Evolutionary conservation across 2,329 filamentous ascomycete species (phyloP).

Genomic region (Diplodia mutila): DNA sequence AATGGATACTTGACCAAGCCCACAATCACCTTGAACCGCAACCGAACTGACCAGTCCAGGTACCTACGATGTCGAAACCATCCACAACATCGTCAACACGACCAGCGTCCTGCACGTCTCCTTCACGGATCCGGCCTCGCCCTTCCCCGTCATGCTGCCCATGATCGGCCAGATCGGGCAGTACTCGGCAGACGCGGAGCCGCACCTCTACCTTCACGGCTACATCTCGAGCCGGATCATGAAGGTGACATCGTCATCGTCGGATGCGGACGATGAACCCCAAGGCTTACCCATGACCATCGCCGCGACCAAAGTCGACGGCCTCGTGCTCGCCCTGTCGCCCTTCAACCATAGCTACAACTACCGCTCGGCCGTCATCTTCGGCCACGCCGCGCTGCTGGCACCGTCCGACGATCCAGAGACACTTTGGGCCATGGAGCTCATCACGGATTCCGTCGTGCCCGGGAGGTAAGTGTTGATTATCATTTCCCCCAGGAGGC

Average conservation of each 20-base stretch:
- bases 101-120: constrained; percentile 79
- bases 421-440: constrained; percentile 70
- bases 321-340: constrained; percentile 76
- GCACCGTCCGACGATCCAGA: background rate
- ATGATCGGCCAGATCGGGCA: constrained; percentile 86
- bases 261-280: constrained; percentile 23
- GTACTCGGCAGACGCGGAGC: constrained; percentile 63
- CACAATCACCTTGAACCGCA: too few species aligned
- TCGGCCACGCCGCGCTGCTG: constrained; percentile 73
- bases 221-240: constrained; percentile 81
- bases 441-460: constrained; percentile 76
- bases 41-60: constrained; percentile 48
- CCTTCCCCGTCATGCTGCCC: constrained; percentile 77
- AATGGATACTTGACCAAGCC: too few species aligned
- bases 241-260: constrained; percentile 47
- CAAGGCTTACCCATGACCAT: constrained; percentile 71
- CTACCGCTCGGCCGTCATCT: constrained; percentile 79
- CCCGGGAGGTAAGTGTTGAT: constrained; percentile 52
- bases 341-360: constrained; percentile 84
- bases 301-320: constrained; percentile 75
- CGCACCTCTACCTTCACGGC: constrained; percentile 75
- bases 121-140: constrained; percentile 65
- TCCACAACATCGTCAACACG: constrained; percentile 75
- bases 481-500: background rate
- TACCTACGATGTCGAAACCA: constrained; percentile 71